A percentile compares a stretch with the other conserved stretches of the same genome.
phyloP scores from a whole-genome alignment of 2,329 filamentous ascomycete genomes.

The Fusarium pseudonygamai region DNA sequence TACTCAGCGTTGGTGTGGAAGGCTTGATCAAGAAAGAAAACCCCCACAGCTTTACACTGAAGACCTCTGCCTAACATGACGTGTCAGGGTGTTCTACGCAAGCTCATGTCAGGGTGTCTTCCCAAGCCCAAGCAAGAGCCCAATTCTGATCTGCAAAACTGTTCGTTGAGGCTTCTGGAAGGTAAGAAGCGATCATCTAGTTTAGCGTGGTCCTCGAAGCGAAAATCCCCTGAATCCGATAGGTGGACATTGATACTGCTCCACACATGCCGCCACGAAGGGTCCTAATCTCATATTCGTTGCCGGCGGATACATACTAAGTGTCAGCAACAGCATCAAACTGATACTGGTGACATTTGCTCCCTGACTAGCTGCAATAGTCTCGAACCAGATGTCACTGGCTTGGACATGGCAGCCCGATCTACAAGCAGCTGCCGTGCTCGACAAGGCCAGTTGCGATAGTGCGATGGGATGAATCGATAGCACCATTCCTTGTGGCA shows the following conservation, averaged over 20 bases:
- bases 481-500: constrained; percentile 23
- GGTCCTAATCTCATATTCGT: constrained; percentile 38
- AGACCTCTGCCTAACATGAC: neutral
- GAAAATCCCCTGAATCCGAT: constrained; percentile 33
- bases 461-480: constrained; percentile 24
- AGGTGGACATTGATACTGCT: constrained; percentile 36
- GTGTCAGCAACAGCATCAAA: constrained; percentile 4
- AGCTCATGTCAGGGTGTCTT: neutral
- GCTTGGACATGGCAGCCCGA: neutral
- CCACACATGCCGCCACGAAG: constrained; percentile 38
- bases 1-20: neutral
- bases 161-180: constrained; percentile 43
- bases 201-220: constrained; percentile 17
- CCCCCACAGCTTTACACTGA: neutral
- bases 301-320: neutral
- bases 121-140: neutral
- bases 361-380: constrained; percentile 16
- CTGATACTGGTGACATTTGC: constrained; percentile 6
- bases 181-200: constrained; percentile 18
- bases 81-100: neutral
- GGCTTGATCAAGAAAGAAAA: neutral
- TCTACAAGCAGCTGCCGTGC: constrained; percentile 20
- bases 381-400: constrained; percentile 13
- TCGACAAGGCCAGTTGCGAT: constrained; percentile 6
- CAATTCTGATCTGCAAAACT: constrained; percentile 30